Evolutionary conservation across 768 basidiomycete species (phyloP).

Genomic region (Hygrocybe coccinea): DNA sequence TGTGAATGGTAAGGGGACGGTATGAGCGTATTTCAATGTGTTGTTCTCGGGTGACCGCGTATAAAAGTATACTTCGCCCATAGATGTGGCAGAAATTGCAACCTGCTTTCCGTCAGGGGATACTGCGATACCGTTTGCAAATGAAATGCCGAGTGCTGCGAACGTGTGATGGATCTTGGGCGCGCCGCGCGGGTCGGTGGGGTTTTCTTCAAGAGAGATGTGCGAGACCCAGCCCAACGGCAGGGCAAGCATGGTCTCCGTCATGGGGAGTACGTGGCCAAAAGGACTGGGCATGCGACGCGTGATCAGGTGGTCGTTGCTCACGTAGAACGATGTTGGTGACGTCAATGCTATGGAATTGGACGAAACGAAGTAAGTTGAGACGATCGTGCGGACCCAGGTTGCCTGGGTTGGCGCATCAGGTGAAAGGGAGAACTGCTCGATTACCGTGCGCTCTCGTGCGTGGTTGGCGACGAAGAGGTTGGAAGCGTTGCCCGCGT

Average conservation of each 20-base stretch:
- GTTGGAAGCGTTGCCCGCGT: conserved; percentile 44
- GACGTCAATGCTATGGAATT: conserved; percentile 65
- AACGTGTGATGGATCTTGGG: conserved; percentile 35
- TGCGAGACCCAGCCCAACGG: conserved; percentile 60
- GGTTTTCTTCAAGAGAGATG: conserved; percentile 35
- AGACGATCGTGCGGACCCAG: conserved; percentile 57
- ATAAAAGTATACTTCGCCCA: conserved; percentile 48
- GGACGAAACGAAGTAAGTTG: conserved; percentile 56
- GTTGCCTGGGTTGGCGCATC: conserved; percentile 38
- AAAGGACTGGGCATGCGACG: conserved; percentile 49
- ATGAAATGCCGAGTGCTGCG: conserved; percentile 48
- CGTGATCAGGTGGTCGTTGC: conserved; percentile 68
- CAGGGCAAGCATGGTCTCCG: conserved; percentile 52
- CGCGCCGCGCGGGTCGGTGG: conserved; percentile 8
- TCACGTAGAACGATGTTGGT: conserved; percentile 64
- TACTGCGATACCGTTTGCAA: conserved; percentile 65
- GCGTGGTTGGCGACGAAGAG: conserved; percentile 71
- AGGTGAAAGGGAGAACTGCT: conserved; percentile 58
- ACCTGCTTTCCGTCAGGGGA: conserved; percentile 46
- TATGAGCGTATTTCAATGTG: conserved; percentile 34
- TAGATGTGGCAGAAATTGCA: conserved; percentile 54
- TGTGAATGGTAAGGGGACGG: conserved; percentile 50
- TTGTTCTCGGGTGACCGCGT: conserved; percentile 43
- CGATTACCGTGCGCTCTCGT: conserved; percentile 53
- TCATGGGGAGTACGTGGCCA: conserved; percentile 46